Evolutionary conservation across 73 alveolate genomes (phyloP).

Genomic region (Paramecium sonneborni): DNA sequence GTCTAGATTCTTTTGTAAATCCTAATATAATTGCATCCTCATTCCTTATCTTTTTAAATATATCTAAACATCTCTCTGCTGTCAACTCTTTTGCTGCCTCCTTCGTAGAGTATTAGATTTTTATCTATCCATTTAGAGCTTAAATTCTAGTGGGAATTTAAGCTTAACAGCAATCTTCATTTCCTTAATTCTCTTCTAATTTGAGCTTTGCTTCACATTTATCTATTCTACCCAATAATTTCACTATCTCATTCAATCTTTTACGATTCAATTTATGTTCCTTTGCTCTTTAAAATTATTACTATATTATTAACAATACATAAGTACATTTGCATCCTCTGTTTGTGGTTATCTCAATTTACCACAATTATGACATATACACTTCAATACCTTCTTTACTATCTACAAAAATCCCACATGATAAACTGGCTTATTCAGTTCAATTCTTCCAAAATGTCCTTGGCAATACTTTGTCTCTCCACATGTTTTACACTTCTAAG

Average conservation of each 20-base stretch:
- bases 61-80: conserved; percentile 67
- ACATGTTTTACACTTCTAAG: conserved; percentile 82
- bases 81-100: conserved; percentile 60
- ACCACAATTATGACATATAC: conserved; percentile 87
- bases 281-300: conserved; percentile 54
- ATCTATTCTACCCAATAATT: not conserved
- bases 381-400: conserved; percentile 84
- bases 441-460: conserved; percentile 96
- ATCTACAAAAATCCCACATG: conserved; percentile 88
- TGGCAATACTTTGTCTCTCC: conserved; percentile 88
- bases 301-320: conserved; percentile 57
- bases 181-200: conserved; percentile 51
- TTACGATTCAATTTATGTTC: conserved; percentile 38
- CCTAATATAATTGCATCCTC: conserved; percentile 34
- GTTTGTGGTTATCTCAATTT: conserved; percentile 75
- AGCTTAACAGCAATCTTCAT: conserved; percentile 40
- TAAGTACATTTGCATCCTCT: conserved; percentile 68
- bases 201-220: not conserved
- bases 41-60: conserved; percentile 34
- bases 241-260: conserved; percentile 54
- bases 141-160: no score
- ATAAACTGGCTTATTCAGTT: conserved; percentile 85
- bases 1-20: conserved; percentile 4
- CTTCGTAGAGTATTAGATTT: not conserved
- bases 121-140: conserved; percentile 50